Evolutionary conservation across 352 stramenopile species (phyloP).

Genomic region (Globisporangium parvum): DNA sequence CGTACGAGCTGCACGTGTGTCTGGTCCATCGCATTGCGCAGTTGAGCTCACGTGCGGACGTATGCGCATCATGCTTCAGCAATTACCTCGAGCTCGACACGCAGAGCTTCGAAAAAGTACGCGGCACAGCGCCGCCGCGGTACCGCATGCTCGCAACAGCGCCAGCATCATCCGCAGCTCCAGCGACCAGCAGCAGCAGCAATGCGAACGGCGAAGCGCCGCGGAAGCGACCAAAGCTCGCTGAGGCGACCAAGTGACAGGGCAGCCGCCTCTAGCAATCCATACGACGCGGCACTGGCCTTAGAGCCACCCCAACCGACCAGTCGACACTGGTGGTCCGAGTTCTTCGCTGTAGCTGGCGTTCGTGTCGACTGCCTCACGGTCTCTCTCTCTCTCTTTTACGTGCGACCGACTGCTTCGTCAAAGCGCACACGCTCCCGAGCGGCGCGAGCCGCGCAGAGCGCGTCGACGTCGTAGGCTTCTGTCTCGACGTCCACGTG

Average conservation of each 20-base stretch:
- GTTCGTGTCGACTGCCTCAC: background rate
- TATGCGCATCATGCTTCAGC: slow-evolving; percentile 1
- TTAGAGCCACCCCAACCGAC: too few relatives aligned
- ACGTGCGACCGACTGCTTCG: background rate
- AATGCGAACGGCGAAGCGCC: slow-evolving; percentile 6
- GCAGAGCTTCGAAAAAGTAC: slow-evolving; percentile 26
- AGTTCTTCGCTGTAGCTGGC: background rate
- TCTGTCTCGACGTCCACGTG: slow-evolving; percentile 20
- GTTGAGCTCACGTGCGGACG: background rate
- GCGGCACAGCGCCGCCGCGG: slow-evolving; percentile 13
- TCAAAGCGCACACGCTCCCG: slow-evolving; percentile 29
- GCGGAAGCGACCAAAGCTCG: slow-evolving; percentile 24
- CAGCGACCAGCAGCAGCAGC: background rate
- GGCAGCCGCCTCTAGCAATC: too few relatives aligned
- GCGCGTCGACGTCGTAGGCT: slow-evolving; percentile 44
- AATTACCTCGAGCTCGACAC: slow-evolving; percentile 29
- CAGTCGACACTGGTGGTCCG: background rate
- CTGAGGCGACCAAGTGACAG: slow-evolving; percentile 9
- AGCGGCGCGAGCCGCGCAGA: slow-evolving; percentile 32
- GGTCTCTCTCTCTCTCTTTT: too few relatives aligned
- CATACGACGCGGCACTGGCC: too few relatives aligned
- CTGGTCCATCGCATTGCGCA: background rate
- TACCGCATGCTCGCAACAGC: slow-evolving; percentile 20
- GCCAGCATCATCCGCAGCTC: background rate
- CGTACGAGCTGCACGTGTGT: slow-evolving; percentile 24